Evolutionary conservation across 441 rosid species (phyloP), one percentile per base, ranked within the genome.

Genomic region (Geranium incanum): DNA sequence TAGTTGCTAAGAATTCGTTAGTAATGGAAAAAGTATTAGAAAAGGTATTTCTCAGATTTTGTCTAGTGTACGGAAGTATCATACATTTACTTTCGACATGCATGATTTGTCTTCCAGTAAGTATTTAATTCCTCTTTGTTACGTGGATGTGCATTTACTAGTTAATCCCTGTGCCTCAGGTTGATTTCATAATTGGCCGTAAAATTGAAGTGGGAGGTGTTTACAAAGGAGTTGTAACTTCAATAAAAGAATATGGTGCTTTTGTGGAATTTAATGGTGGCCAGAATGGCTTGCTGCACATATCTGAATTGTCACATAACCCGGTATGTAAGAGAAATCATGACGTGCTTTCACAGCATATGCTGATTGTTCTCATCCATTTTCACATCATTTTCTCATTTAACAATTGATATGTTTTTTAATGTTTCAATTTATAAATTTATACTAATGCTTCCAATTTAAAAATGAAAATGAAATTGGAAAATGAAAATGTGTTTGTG

Each of bases 251-350:
- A 80, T 95, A 92, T 66, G 99, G 99, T 68, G 99, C 99, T 52
- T 92, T 95, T 71, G 90, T 95, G 78, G 97, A 92, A 87, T 95
- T 95, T 66, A 91, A 81, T 80, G 99, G 99, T 72, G 98, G 99
- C 68, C 98, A 95, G 74, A 92, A 87, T 76, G 99, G 97, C 73
- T 79, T 95, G 77, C 87, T 95, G 55, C 98, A 95, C 80, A 80
- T 95, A 73, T 92, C 99, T 50, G 99, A 95, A 84, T 77, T 95
- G 74, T 92, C 99, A 73, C 97, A 95, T 82, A 90, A 85, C 76
- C 91, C 86, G 79, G 98, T 95, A 84, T 43, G 91, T 76, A 59
- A 48, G 43, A n/a, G 15, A 28, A 59, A 68, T 59, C 60, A 68
- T 57, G 3, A 0, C 48, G 28, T 59, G 64, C 16, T 55, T 55